Evolutionary conservation across 2,329 filamentous ascomycete species (phyloP).

Genomic region (Pyrenophora graminea): DNA sequence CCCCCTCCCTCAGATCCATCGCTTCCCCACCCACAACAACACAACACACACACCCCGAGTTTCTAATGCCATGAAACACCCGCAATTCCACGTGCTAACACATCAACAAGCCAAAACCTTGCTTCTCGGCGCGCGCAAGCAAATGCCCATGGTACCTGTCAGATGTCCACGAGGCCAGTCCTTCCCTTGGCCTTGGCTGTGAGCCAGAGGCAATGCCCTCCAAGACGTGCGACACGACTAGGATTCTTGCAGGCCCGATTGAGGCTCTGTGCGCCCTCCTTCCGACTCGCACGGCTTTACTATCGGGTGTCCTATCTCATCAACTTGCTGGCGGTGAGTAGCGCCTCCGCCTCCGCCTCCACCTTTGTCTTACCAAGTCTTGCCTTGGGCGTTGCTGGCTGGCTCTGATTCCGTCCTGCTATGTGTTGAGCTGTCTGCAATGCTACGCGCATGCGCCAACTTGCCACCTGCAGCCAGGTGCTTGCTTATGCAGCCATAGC

Average conservation of each 20-base stretch:
- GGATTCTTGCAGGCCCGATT: constrained; percentile 1
- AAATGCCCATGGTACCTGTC: constrained; percentile 7
- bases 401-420: too few relatives aligned
- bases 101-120: constrained; percentile 6
- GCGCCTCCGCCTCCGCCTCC: neutral
- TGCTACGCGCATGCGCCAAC: neutral
- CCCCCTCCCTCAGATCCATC: neutral
- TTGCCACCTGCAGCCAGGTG: neutral
- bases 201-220: neutral
- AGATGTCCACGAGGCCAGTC: constrained; percentile 7
- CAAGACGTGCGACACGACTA: constrained; percentile 10
- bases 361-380: neutral
- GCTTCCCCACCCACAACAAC: neutral
- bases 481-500: neutral
- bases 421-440: neutral
- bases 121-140: constrained; percentile 9
- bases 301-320: constrained; percentile 5
- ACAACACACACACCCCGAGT: neutral
- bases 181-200: neutral
- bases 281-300: constrained; percentile 7
- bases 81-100: constrained; percentile 11
- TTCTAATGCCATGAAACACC: constrained; percentile 8
- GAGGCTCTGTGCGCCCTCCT: constrained; percentile 10
- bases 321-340: constrained; percentile 2
- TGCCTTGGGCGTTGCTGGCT: neutral